Evolutionary conservation across 192 early-diverging fungal genomes (phyloP).

Genomic region (Cladochytrium replicatum): DNA sequence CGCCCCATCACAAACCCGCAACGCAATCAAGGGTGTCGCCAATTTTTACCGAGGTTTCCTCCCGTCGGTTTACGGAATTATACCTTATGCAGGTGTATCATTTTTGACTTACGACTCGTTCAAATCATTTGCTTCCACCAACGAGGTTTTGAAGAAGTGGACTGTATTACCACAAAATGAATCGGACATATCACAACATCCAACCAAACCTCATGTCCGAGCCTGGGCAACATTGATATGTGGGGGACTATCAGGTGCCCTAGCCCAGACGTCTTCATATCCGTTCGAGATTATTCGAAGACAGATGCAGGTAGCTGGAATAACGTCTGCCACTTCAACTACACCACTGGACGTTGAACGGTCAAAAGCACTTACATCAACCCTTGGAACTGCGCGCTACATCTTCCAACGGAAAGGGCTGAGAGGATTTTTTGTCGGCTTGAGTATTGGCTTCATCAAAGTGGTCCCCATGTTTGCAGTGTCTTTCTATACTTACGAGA

Average conservation of each 20-base stretch:
- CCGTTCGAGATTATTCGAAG: constrained; percentile 86
- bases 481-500: constrained; percentile 78
- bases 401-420: constrained; percentile 61
- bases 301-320: constrained; percentile 83
- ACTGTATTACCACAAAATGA: too few relatives aligned
- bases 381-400: constrained; percentile 41
- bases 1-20: too few relatives aligned
- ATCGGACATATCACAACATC: constrained; percentile 6
- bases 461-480: constrained; percentile 88
- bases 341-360: too few relatives aligned
- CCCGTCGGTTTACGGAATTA: constrained; percentile 83
- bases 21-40: constrained; percentile 23
- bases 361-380: too few relatives aligned
- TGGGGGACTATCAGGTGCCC: constrained; percentile 73
- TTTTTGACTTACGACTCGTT: constrained; percentile 79
- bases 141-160: background rate
- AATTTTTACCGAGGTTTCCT: constrained; percentile 94
- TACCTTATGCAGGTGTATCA: constrained; percentile 93
- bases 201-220: constrained; percentile 31
- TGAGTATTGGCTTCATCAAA: constrained; percentile 94
- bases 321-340: too few relatives aligned
- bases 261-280: constrained; percentile 82
- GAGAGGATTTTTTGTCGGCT: constrained; percentile 90
- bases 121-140: constrained; percentile 20
- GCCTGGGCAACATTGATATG: constrained; percentile 69